Evolutionary conservation across 805 yeast genomes (phyloP), one percentile per base, ranked within the genome.

Genomic region (Pichia pseudocactophila): DNA sequence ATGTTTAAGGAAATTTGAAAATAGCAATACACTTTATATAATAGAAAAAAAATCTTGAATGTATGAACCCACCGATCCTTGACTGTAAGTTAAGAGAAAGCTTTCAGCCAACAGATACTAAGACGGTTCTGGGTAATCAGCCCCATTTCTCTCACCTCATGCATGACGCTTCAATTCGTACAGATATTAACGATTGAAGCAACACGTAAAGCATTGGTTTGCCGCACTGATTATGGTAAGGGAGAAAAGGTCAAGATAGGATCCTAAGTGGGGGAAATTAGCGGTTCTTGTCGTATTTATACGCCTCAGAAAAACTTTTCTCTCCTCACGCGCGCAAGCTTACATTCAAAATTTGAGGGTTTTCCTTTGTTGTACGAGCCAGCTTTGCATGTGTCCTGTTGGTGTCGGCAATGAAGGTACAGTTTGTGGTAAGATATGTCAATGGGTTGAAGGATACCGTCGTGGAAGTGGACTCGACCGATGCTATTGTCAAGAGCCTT

Each of bases 171-270:
- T 73, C 58, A 37, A 30, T 25, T 34, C 43, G 39, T 37, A 38
- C 31, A 22, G 38, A 59, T 56, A 61, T 60, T 59, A 58, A 57
- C 61, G 61, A 65, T 55, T 63, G 42, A 75, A 74, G 82, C 83
- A 78, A 78, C 85, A 78, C 85, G 85, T 40, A 39, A 46, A 73
- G 79, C 75, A 78, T 76, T 73, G 80, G 84, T 74, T 76, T 72
- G 75, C 81, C 84, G 81, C 84, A 80, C 84, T 74, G 62, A 56
- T 62, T 60, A 56, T 54, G 36, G 12, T 34, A 49, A 56, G 53
- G 54, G 54, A 52, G 36, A 39, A 50, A 45, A 42, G 37, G 36
- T 30, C 37, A 41, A 35, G 45, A 44, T n/a, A n/a, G n/a, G n/a
- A n/a, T n/a, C n/a, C n/a, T n/a, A n/a, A n/a, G n/a, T n/a, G n/a